phyloP scores from a whole-genome alignment of 2,329 filamentous ascomycete species.

The Colletotrichum incanum region DNA sequence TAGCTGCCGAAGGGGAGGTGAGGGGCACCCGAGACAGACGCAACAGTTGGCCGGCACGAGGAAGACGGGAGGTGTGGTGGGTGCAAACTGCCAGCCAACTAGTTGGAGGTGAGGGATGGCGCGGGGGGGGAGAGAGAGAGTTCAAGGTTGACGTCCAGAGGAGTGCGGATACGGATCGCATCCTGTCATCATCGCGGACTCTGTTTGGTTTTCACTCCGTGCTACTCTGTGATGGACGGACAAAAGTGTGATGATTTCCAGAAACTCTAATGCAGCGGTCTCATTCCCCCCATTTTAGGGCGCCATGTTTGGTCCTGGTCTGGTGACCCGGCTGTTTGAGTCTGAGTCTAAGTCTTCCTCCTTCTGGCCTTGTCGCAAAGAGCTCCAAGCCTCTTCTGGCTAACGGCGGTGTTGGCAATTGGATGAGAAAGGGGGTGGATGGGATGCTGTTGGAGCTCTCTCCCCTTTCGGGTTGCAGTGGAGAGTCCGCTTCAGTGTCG shows the following conservation, averaged over 20 bases:
- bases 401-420: conserved; percentile 10
- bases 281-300: not conserved
- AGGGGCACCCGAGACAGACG: conserved; percentile 25
- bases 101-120: not conserved
- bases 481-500: conserved; percentile 19
- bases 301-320: conserved; percentile 27
- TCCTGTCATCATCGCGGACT: not conserved
- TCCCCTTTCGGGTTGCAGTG: conserved; percentile 10
- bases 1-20: conserved; percentile 37
- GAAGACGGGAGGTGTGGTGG: not conserved
- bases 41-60: not conserved
- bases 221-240: too few relatives aligned
- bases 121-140: conserved; percentile 1
- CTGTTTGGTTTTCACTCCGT: too few relatives aligned
- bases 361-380: conserved; percentile 13
- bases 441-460: conserved; percentile 20
- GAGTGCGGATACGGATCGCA: not conserved
- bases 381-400: conserved; percentile 36
- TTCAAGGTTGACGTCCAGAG: conserved; percentile 15
- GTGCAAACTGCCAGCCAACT: not conserved
- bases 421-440: not conserved
- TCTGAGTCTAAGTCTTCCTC: conserved; percentile 13
- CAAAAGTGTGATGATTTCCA: not conserved
- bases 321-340: conserved; percentile 26
- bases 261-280: not conserved